Conservation (phyloP, 345 rosid species). For the Gossypium ekmanianum region DNA sequence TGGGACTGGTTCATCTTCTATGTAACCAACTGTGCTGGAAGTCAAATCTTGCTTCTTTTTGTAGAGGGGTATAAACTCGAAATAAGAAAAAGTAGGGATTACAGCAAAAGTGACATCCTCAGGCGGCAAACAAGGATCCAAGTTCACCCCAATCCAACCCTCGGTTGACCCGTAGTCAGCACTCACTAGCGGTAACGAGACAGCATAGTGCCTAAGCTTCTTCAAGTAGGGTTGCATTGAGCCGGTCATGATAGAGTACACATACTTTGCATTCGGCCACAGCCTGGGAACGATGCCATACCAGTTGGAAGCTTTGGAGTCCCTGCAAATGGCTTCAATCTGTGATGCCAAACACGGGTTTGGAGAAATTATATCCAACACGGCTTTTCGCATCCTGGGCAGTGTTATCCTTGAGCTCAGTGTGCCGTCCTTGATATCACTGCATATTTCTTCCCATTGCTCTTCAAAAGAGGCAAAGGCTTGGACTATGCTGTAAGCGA, state of each 20-base stretch:
- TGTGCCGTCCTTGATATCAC: slow-evolving; percentile 55
- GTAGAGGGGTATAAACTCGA: slow-evolving; percentile 81
- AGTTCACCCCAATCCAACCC: slow-evolving; percentile 95
- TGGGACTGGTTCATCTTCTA: slow-evolving; percentile 76
- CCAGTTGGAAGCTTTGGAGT: slow-evolving; percentile 52
- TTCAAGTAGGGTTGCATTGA: slow-evolving; percentile 76
- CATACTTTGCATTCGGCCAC: slow-evolving; percentile 89
- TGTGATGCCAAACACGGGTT: slow-evolving; percentile 49
- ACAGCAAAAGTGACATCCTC: slow-evolving; percentile 78
- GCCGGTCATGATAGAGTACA: slow-evolving; percentile 94
- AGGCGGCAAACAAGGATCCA: slow-evolving; percentile 71
- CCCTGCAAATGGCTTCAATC: slow-evolving; percentile 45
- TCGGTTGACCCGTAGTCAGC: slow-evolving; percentile 95
- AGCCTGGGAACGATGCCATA: slow-evolving; percentile 49
- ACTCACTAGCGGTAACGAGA: slow-evolving; percentile 63
- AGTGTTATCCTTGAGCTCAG: slow-evolving; percentile 53
- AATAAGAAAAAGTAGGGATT: slow-evolving; percentile 81
- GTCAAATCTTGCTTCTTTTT: slow-evolving; percentile 37
- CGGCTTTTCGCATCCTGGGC: slow-evolving; percentile 52
- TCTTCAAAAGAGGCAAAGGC: slow-evolving; percentile 74
- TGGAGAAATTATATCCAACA: slow-evolving; percentile 48
- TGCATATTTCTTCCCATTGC: slow-evolving; percentile 61
- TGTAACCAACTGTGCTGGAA: slow-evolving; percentile 43
- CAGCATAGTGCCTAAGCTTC: slow-evolving; percentile 65
- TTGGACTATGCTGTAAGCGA: slow-evolving; percentile 79